Base-by-base conservation (phyloP, 331 rosid genomes). In the Phaseolus coccineus region DNA sequence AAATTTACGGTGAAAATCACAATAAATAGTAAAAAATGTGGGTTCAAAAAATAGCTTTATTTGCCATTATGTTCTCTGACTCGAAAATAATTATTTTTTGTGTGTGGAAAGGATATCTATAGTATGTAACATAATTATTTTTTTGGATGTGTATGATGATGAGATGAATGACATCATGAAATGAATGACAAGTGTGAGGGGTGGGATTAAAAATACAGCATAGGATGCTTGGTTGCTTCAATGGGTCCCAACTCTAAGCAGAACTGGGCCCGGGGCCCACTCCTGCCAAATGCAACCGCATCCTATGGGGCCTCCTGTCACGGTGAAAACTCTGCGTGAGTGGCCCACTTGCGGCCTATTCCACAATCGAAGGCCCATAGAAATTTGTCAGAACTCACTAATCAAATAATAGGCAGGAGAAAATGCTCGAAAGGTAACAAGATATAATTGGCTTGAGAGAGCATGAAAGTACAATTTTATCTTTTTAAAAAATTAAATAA, bases 181-280 rank as follows among this genome's bases (percentile, higher is more conserved):
- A 13, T 28, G 66, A 59, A 59, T 5, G 40, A 12, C 19, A 52
- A n/a, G 39, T 24, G 14, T 12, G 14, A 19, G 51, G 70, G 73
- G 22, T 22, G 53, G 47, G 33, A 57, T 66, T 5, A 8, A 50
- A 66, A 58, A 14, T 14, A 73, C 11, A 7, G 77, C 91, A 86
- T 87, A 64, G 90, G 96, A 91, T 91, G 67, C 89, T 85, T 15
- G 76, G 73, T 64, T 42, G 62, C 69, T 44, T 6, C 48, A 74
- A 30, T 51, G 78, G 69, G 83, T 76, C 80, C 82, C 76, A 79
- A 30, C 35, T 57, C 28, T n/a, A 42, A 61, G 46, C 72, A 74
- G 46, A 74, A 82, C 77, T 77, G 73, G 86, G 63, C 67, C 82
- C 50, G 2, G 81, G 89, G 84, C 85, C 91, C 88, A 71, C 81